Base-by-base conservation (phyloP, 73 alveolate species). In the Stentor roeselii region DNA sequence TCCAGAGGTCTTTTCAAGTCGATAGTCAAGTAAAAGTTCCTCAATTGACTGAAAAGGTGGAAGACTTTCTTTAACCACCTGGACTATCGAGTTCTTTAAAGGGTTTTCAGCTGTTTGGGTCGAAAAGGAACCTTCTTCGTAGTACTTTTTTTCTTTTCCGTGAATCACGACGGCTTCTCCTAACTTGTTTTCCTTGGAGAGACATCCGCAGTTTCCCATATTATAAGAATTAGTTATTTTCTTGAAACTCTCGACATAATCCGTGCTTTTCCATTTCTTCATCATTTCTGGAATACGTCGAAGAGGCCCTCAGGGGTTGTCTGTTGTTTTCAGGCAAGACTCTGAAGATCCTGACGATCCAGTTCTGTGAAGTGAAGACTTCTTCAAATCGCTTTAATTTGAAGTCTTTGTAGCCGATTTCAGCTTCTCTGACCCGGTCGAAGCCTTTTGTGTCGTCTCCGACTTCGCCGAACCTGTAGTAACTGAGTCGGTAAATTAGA, bases 261-360 rank as follows among this genome's bases (percentile, higher is more conserved):
- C 67, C 67, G 30, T 11, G 67, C 6, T 50, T 21, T 50, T 50
- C 21, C 67, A 50, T 50, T 21, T 50, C 67, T 11, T 21, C 21
- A 50, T 50, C 6, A 6, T 50, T 50, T 21, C 21, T 50, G 34
- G 50, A 21, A 67, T 27, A 67, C 0, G 2, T 34, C 41, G n/a
- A 21, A 1, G 1, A 31, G 0, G 84, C 36, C 60, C 36, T 76
- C 36, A 41, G 6, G 27, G n/a, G 58, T n/a, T 86, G 86, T 83
- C 94, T 27, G 78, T 88, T 88, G 41, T 75, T 85, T 86, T 89
- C 84, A 2, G 89, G 83, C 34, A 75, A 74, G 80, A 86, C 77
- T 82, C 78, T 87, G 82, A 74, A 94, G 34, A 94, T 94, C 83
- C 98, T 90, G 34, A 94, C 98, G 76, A 94, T 94, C 98, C 98